Conservation (phyloP, 1,139 yeast genomes). For the Arxiozyma telluris region DNA sequence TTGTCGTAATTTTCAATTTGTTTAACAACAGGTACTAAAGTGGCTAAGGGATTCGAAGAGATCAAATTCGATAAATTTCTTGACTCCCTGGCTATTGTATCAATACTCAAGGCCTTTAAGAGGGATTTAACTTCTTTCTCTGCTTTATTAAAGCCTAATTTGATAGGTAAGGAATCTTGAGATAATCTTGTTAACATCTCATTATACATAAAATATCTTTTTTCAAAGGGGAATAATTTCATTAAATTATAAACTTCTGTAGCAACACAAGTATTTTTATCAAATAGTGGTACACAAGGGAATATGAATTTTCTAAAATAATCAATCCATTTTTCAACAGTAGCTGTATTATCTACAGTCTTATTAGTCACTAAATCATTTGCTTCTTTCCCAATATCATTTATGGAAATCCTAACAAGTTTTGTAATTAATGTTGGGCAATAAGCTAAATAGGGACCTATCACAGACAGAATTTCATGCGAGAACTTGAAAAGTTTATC, state of each 20-base stretch:
- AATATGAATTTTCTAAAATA: constrained; percentile 59
- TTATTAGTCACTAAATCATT: constrained; percentile 10
- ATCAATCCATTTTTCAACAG: constrained; percentile 45
- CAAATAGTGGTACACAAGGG: constrained; percentile 56
- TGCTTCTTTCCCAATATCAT: constrained; percentile 30
- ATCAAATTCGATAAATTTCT: constrained; percentile 70
- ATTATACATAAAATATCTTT: constrained; percentile 74
- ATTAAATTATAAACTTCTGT: constrained; percentile 54
- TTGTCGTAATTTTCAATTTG: constrained; percentile 91
- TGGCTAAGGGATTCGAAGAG: constrained; percentile 73
- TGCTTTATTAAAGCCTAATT: constrained; percentile 57
- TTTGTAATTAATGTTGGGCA: constrained; percentile 45
- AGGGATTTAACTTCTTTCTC: constrained; percentile 78
- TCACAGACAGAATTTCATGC: constrained; percentile 43
- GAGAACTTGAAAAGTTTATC: constrained; percentile 42
- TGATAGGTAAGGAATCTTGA: constrained; percentile 50
- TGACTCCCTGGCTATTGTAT: constrained; percentile 70
- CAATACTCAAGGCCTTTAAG: constrained; percentile 78
- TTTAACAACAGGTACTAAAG: constrained; percentile 52
- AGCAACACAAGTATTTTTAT: constrained; percentile 53
- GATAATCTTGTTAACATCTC: constrained; percentile 55
- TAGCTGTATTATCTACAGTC: constrained; percentile 9
- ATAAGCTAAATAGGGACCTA: constrained; percentile 47
- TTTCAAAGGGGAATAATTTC: constrained; percentile 46
- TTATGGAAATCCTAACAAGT: constrained; percentile 49